Conservation (phyloP, 768 basidiomycete species). For the Lanmaoa rubissima region DNA sequence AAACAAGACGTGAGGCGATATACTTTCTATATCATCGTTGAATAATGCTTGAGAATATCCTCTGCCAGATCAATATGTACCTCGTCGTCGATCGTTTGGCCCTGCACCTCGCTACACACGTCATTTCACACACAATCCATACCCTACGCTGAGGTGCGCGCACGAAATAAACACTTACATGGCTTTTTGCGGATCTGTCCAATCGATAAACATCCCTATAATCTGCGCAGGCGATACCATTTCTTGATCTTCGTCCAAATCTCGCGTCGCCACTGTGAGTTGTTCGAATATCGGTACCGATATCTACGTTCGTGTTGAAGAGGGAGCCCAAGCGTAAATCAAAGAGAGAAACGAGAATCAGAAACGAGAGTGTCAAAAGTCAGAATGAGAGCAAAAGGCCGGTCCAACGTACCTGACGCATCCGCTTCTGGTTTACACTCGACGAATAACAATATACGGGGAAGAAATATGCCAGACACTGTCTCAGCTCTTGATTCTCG, state of each 20-base stretch:
- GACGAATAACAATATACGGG: conserved; percentile 86
- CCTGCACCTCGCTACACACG: conserved; percentile 38
- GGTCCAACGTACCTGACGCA: conserved; percentile 45
- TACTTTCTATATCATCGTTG: conserved; percentile 51
- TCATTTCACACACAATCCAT: not conserved
- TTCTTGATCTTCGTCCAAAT: conserved; percentile 68
- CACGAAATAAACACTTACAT: conserved; percentile 40
- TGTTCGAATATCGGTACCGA: conserved; percentile 68
- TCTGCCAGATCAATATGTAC: conserved; percentile 58
- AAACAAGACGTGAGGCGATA: conserved; percentile 23
- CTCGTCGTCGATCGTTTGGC: conserved; percentile 36
- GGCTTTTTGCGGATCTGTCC: conserved; percentile 82
- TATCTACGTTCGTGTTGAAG: conserved; percentile 43
- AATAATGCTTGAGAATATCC: conserved; percentile 50
- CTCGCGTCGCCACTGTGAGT: conserved; percentile 54
- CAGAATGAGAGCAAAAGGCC: not conserved
- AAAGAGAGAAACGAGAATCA: not conserved
- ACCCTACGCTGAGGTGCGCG: not conserved
- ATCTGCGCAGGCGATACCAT: conserved; percentile 75
- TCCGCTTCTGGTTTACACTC: conserved; percentile 64
- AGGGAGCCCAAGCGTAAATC: not conserved
- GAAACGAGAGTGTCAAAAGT: not conserved
- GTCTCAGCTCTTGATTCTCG: conserved; percentile 80
- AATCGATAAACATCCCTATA: conserved; percentile 78
- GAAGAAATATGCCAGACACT: conserved; percentile 86